Conservation (phyloP, 148 eudicot species). For the Simmondsia chinensis region DNA sequence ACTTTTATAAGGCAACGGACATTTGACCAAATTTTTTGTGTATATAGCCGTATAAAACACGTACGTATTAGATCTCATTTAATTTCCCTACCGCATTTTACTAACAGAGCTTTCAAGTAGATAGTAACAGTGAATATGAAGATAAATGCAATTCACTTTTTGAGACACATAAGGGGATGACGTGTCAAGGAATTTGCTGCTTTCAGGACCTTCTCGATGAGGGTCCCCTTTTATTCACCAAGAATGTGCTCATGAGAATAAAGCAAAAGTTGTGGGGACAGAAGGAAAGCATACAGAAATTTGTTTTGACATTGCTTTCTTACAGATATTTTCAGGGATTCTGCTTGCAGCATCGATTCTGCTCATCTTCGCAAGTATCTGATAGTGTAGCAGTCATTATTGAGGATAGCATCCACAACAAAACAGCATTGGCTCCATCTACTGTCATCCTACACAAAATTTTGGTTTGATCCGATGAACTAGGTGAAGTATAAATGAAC, state of each 20-base stretch:
- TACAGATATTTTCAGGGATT: conserved; percentile 31
- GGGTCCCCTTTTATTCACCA: conserved; percentile 16
- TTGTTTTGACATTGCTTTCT: conserved; percentile 28
- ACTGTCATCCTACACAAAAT: conserved; percentile 19
- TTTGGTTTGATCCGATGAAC: too few relatives aligned
- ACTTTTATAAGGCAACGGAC: too few relatives aligned
- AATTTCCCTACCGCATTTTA: too few relatives aligned
- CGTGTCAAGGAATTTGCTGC: conserved; percentile 12
- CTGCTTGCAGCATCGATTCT: conserved; percentile 39
- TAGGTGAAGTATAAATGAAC: too few relatives aligned
- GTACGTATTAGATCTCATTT: too few relatives aligned
- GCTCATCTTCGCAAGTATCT: conserved; percentile 34
- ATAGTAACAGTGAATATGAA: conserved; percentile 15
- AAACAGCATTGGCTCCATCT: conserved; percentile 16
- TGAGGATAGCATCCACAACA: conserved; percentile 24
- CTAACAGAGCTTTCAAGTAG: too few relatives aligned
- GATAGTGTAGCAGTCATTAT: conserved; percentile 19
- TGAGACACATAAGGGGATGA: conserved; percentile 18
- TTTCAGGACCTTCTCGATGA: conserved; percentile 8
- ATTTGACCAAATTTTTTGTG: too few relatives aligned
- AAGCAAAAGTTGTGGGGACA: conserved; percentile 18
- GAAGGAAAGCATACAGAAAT: conserved; percentile 32
- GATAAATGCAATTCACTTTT: conserved; percentile 15
- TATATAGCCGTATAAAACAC: too few relatives aligned
- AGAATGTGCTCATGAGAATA: conserved; percentile 23